These are phyloP conservation scores for Bromus sterilis DNA, from an alignment of 176 grass and related monocot species.

Conservation along the genomic window DNA sequence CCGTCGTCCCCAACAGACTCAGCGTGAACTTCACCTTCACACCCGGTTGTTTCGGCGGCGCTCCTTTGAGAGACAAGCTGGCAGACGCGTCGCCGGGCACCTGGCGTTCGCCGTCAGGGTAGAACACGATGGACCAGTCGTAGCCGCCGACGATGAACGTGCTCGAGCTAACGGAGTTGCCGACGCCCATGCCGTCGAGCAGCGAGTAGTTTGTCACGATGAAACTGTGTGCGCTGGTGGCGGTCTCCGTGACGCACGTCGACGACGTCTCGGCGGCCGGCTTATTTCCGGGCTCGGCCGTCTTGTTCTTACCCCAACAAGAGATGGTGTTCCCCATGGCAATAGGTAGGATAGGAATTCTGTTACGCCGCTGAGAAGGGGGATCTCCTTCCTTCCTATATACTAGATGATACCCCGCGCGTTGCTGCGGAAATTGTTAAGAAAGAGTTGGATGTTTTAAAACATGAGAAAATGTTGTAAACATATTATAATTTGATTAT, in stretches of 20 bases:
- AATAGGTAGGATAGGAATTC: too few relatives aligned
- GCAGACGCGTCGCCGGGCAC: background rate
- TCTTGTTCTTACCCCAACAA: too few relatives aligned
- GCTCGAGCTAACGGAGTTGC: conserved; percentile 9
- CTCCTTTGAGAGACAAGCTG: background rate
- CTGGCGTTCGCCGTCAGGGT: background rate
- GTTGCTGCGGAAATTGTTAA: too few relatives aligned
- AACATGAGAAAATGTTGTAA: too few relatives aligned
- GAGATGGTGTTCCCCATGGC: background rate
- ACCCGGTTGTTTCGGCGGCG: background rate
- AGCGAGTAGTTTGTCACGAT: conserved; percentile 13
- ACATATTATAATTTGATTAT: too few relatives aligned
- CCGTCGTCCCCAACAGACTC: background rate
- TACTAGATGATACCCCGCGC: too few relatives aligned
- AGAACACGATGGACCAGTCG: conserved; percentile 23
- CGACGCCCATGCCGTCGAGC: conserved; percentile 12
- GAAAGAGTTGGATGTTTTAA: too few relatives aligned
- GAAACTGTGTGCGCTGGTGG: conserved; percentile 19
- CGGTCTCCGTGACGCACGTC: conserved; percentile 1
- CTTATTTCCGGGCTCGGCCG: too few relatives aligned
- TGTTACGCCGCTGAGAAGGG: too few relatives aligned
- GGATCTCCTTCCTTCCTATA: too few relatives aligned
- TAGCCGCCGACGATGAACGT: conserved; percentile 28
- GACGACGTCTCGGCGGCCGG: background rate
- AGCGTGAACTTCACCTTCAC: conserved; percentile 10